Evolutionary conservation across 805 yeast genomes (phyloP), one percentile per base, ranked within the genome.

Genomic region (Starmerella stellata): DNA sequence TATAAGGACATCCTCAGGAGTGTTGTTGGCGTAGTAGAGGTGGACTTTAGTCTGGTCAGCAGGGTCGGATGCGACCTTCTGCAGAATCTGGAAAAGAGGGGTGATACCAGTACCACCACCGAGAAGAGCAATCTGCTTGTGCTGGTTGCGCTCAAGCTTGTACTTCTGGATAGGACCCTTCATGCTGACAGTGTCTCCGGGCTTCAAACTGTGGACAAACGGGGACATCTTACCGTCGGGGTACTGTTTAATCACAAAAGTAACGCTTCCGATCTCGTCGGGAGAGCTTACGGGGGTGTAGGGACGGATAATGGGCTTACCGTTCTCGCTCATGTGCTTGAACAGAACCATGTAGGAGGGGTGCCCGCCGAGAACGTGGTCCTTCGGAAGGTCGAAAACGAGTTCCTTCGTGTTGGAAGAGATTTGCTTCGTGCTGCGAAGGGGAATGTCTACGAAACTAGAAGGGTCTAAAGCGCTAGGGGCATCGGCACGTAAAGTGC

Each of bases 21-120:
- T 63, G 61, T 74, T 65, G 59, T 73, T 74, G 53, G 94, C 96
- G 64, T 79, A 87, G 57, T 72, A 65, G 51, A 90, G 66, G 46
- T 74, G 68, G 46, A 90, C 75, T 69, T 82, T 77, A 54, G 98
- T 90, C 60, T 81, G 77, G 64, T 90, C 96, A 34, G 62, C 64
- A 40, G 93, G 85, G 68, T 85, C 73, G 56, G 68, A 66, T 54
- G 79, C 68, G 56, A 87, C 70, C 57, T 72, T 75, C 53, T 73
- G 77, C 45, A 81, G 59, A 58, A 90, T 63, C 67, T 90, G 98
- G 68, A 70, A 85, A 61, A 90, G 68, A 43, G 98, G 98, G 35
- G 95, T 81, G 59, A 90, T 85, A 62, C 96, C 96, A 37, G 93
- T 69, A 56, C 98, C 98, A 55, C 93, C 98, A 52, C 95, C 96